A percentile compares a stretch with the other conserved stretches of the same genome.
phyloP scores from a whole-genome alignment of 371 early-diverging fungal species.

The Chytridiales sp. region DNA sequence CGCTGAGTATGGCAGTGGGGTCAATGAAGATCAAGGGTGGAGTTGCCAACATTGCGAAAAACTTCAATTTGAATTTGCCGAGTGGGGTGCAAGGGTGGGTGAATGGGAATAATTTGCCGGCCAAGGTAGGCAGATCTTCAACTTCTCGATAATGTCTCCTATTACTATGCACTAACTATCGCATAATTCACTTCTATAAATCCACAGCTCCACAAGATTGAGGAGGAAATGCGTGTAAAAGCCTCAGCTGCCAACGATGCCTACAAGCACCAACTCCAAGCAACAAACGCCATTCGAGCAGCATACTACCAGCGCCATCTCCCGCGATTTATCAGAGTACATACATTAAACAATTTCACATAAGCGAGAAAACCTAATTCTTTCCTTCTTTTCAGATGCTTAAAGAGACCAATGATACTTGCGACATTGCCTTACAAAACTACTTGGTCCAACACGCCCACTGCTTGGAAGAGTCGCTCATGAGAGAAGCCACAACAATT shows the following conservation, averaged over 20 bases:
- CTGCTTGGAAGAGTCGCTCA: conserved; percentile 48
- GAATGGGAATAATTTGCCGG: too few relatives aligned
- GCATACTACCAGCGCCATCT: conserved; percentile 61
- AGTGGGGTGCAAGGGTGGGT: too few relatives aligned
- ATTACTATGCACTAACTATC: too few relatives aligned
- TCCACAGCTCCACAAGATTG: conserved; percentile 59
- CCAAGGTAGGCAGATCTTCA: too few relatives aligned
- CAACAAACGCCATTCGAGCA: conserved; percentile 58
- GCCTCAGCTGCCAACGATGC: conserved; percentile 67
- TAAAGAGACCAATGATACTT: conserved; percentile 68
- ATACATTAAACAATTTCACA: neutral
- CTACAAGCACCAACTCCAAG: conserved; percentile 62
- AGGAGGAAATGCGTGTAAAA: conserved; percentile 65
- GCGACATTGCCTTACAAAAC: conserved; percentile 65
- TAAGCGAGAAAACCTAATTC: neutral
- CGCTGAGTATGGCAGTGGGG: too few relatives aligned
- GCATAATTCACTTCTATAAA: conserved; percentile 9
- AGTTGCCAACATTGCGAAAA: too few relatives aligned
- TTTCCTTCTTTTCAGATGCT: conserved; percentile 53
- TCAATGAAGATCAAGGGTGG: too few relatives aligned
- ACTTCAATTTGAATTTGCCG: too few relatives aligned
- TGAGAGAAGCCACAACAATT: conserved; percentile 51
- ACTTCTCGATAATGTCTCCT: too few relatives aligned
- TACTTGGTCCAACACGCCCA: conserved; percentile 69
- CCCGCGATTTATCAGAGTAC: conserved; percentile 61